phyloP scores from a whole-genome alignment of 2,329 filamentous ascomycete genomes.

The Raffaelea ambrosiae region DNA sequence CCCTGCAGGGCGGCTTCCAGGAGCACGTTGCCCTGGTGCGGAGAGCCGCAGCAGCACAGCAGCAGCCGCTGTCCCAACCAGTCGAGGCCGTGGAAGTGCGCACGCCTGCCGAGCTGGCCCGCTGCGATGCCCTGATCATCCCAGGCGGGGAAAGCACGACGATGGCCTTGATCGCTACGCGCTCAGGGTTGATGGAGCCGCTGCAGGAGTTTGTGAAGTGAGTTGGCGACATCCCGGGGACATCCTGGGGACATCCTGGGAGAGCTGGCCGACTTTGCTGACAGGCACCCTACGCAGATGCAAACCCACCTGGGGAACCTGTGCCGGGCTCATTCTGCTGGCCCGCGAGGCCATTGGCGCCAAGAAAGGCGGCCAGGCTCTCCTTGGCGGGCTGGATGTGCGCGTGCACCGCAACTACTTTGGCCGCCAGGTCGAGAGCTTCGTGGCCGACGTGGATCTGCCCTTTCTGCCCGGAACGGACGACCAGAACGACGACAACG shows the following conservation, averaged over 20 bases:
- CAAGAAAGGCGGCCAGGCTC: slow-evolving; percentile 84
- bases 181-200: slow-evolving; percentile 74
- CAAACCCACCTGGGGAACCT: slow-evolving; percentile 94
- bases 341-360: slow-evolving; percentile 80
- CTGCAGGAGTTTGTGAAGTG: slow-evolving; percentile 87
- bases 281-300: too few relatives aligned
- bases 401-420: slow-evolving; percentile 92
- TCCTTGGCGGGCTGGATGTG: slow-evolving; percentile 87
- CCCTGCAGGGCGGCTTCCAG: slow-evolving; percentile 86
- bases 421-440: slow-evolving; percentile 86
- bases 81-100: slow-evolving; percentile 55
- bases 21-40: slow-evolving; percentile 76
- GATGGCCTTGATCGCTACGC: slow-evolving; percentile 77
- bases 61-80: slow-evolving; percentile 6
- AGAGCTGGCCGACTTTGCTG: too few relatives aligned
- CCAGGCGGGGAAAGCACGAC: slow-evolving; percentile 94
- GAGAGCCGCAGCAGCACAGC: slow-evolving; percentile 54
- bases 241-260: not conserved
- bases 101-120: slow-evolving; percentile 58
- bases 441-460: slow-evolving; percentile 66
- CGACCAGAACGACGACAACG: slow-evolving; percentile 13
- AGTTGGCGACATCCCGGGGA: slow-evolving; percentile 18
- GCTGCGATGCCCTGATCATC: slow-evolving; percentile 77
- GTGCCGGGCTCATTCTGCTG: slow-evolving; percentile 86
- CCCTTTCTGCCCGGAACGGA: slow-evolving; percentile 48